Conservation (phyloP, 352 stramenopile species). For the Phytopythium helicoides region DNA sequence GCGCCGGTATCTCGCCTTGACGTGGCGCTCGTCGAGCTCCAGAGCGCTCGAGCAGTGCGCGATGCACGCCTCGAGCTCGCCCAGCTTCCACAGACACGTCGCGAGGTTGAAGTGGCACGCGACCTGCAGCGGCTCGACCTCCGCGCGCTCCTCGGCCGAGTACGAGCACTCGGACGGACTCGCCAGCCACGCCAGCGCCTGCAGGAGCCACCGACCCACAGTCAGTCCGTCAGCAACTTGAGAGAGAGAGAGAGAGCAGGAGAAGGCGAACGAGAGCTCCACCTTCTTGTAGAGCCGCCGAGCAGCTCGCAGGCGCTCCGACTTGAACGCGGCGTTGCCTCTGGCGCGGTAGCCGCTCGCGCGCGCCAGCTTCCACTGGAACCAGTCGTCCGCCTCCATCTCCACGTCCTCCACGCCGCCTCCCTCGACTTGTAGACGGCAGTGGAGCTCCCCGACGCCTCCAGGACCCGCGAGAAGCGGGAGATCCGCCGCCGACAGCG, state of each 20-base stretch:
- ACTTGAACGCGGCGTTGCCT: constrained; percentile 59
- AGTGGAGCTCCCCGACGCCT: too few species aligned
- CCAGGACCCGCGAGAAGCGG: constrained; percentile 14
- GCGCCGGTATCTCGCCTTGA: constrained; percentile 65
- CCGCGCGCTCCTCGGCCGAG: constrained; percentile 26
- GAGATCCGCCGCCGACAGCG: constrained; percentile 24
- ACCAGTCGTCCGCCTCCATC: constrained; percentile 26
- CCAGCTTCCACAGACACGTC: constrained; percentile 55
- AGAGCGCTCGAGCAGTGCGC: constrained; percentile 47
- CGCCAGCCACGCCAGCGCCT: constrained; percentile 55
- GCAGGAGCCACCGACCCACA: background rate
- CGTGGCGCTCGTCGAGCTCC: constrained; percentile 33
- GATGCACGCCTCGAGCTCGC: constrained; percentile 38
- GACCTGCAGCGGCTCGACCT: constrained; percentile 30
- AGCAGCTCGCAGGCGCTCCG: constrained; percentile 23
- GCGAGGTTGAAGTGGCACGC: constrained; percentile 63
- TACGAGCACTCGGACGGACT: constrained; percentile 42
- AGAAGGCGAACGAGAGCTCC: background rate
- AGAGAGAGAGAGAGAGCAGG: background rate
- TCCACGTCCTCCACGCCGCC: background rate
- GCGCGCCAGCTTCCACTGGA: constrained; percentile 45
- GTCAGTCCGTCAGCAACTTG: too few species aligned
- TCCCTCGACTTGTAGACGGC: constrained; percentile 25
- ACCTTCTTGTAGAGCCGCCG: constrained; percentile 40
- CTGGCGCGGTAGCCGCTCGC: constrained; percentile 42